Base-by-base conservation (phyloP, 2,329 filamentous ascomycete genomes). In the Aspergillus transmontanensis region DNA sequence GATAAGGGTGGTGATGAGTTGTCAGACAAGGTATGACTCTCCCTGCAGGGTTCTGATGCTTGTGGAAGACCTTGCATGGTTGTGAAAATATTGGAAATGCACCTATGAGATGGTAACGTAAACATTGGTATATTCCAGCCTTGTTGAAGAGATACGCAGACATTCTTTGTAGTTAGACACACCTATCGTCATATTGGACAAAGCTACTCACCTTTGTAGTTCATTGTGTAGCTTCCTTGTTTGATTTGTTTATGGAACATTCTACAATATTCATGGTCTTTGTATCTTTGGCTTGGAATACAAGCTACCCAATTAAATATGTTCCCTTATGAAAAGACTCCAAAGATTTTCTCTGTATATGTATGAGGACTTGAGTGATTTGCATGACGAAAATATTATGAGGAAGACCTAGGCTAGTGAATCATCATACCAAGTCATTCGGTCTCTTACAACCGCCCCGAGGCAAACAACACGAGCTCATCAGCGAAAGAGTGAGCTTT, bases 321-420 rank as follows among this genome's bases (percentile, higher is more conserved):
- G 4, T 45, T 1, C 4, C 14, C 0, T n/a, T 10, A 36, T 16
- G 19, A 4, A 45, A 45, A 5, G n/a, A 45, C 3, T 23, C 10
- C 10, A 23, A 6, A 2, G 1, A 21, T 10, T 43, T 21, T 3
- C 19, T 21, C 19, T 43, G 19, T 6, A 23, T 4, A n/a, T 41
- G 1, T 1, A 46, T 14, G 11, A 12, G 11, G 0, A 23, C 0
- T 14, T 1, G n/a, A 5, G 9, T 14, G 43, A 14, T 11, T 2
- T 23, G 1, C 43, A 46, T 14, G 6, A 23, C n/a, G 3, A 1
- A 43, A 21, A 11, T 1, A 43, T 43, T 1, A 5, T 21, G n/a
- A 11, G 43, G 10, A 46, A 46, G 4, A 14, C 5, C 10, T 11
- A 23, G 0, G n/a, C n/a, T 12, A 21, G n/a, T 14, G 11, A 6